phyloP scores from a whole-genome alignment of 345 rosid species.

The Linum usitatissimum region DNA sequence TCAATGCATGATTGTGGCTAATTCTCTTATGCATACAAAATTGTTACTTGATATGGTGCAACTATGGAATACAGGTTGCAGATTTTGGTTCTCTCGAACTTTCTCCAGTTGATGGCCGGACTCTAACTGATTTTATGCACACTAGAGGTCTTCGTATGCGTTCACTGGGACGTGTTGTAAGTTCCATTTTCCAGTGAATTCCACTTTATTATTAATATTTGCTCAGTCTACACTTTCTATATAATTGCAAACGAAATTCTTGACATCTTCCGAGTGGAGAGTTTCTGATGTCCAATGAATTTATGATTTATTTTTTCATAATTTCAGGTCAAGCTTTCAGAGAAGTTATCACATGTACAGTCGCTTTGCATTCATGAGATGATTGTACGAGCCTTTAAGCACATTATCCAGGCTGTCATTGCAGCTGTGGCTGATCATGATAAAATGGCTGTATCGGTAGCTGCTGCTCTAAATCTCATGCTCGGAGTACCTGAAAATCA shows the following conservation, averaged over 20 bases:
- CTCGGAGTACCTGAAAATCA: slow-evolving; percentile 63
- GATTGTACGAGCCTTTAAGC: slow-evolving; percentile 93
- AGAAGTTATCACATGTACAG: slow-evolving; percentile 88
- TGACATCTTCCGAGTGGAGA: background rate
- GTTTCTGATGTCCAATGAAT: background rate
- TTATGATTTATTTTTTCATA: background rate
- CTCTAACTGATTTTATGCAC: slow-evolving; percentile 98
- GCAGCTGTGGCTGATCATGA: slow-evolving; percentile 51
- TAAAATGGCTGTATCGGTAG: slow-evolving; percentile 56
- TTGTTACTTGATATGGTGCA: slow-evolving; percentile 12
- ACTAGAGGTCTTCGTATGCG: slow-evolving; percentile 98
- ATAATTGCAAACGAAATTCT: background rate
- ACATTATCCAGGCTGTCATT: slow-evolving; percentile 78
- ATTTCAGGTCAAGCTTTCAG: slow-evolving; percentile 82
- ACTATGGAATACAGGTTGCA: slow-evolving; percentile 59
- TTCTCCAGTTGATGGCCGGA: slow-evolving; percentile 98
- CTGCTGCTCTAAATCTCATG: slow-evolving; percentile 86
- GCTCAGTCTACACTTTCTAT: background rate
- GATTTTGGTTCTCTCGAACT: slow-evolving; percentile 98
- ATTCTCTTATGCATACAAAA: slow-evolving; percentile 3
- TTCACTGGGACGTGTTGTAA: slow-evolving; percentile 88
- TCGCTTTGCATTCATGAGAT: slow-evolving; percentile 95
- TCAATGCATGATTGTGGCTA: slow-evolving; percentile 6
- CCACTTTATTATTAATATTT: slow-evolving; percentile 8
- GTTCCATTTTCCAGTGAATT: slow-evolving; percentile 20